Evolutionary conservation across 305 asterid species (phyloP), one percentile per base, ranked within the genome.

Genomic region (Stenogyne calaminthoides): DNA sequence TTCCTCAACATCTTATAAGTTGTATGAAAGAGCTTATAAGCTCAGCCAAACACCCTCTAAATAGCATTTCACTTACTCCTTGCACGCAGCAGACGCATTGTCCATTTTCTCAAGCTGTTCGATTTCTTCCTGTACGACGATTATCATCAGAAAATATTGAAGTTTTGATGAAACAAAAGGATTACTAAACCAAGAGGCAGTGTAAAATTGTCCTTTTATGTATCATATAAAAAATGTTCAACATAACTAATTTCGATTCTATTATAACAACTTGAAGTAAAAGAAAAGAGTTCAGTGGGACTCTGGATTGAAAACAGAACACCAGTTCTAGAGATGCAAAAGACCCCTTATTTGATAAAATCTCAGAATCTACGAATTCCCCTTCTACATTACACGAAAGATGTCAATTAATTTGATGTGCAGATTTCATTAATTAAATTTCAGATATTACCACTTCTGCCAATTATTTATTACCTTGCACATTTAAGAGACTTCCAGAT

Each of bases 71-170:
- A 71, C 97, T 89, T 87, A 94, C 99, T 92, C 99, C 81, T 86
- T 88, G 86, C 99, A 92, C 67, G 91, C 86, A 62, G 93, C 76
- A n/a, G 98, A 92, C 14, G 98, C 95, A 34, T 78, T 86, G 51
- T 94, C 97, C 87, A 88, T 83, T 85, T 83, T 90, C 79, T 94
- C 99, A 8, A 94, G 87, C 80, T 86, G 82, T 77, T 88, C 97
- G 70, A 92, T 80, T 79, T 94, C 99, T 81, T 94, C 98, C 99
- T 94, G 87, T 67, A 67, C 8, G 71, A 42, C 44, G 67, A 71
- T 70, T 55, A 70, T 47, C 19, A 71, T 72, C 73, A 66, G 27
- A 44, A 64, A 68, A 64, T 36, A 46, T 2, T 32, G 7, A 49
- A 14, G 1, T 27, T 19, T 54, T 9, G 19, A 69, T 51, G 57